These are phyloP conservation scores for Tolypocladium nubicola DNA, from an alignment of 2,329 filamentous ascomycete genomes.

Conservation along the genomic window DNA sequence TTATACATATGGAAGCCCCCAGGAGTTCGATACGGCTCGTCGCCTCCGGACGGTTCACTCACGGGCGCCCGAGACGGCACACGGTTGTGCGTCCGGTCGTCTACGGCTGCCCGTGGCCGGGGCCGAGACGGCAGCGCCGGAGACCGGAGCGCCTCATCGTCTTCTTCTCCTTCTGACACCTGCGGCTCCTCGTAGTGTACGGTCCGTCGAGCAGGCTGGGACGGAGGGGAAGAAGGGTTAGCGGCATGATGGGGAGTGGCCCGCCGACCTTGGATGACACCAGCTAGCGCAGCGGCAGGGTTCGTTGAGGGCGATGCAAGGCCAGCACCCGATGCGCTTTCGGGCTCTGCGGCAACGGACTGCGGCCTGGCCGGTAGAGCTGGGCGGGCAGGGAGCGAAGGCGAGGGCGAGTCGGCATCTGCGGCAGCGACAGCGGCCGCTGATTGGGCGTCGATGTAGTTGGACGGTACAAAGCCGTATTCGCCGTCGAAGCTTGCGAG, in stretches of 20 bases:
- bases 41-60: constrained; percentile 1
- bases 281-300: constrained; percentile 44
- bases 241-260: constrained; percentile 20
- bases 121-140: constrained; percentile 29
- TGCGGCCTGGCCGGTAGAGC: constrained; percentile 32
- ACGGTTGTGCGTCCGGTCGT: not conserved
- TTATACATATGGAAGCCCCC: constrained; percentile 92
- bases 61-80: not conserved
- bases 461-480: constrained; percentile 89
- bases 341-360: constrained; percentile 20
- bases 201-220: constrained; percentile 15
- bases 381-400: constrained; percentile 21
- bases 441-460: constrained; percentile 75
- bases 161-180: constrained; percentile 18
- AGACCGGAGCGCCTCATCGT: constrained; percentile 19
- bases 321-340: constrained; percentile 15
- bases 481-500: constrained; percentile 75
- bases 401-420: constrained; percentile 27
- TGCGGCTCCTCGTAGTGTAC: constrained; percentile 14
- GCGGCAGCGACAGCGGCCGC: constrained; percentile 31
- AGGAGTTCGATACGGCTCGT: constrained; percentile 46
- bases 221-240: constrained; percentile 11
- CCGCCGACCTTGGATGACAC: constrained; percentile 41
- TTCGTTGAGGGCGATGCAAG: constrained; percentile 20
- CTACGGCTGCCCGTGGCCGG: constrained; percentile 5